Evolutionary conservation across 2,329 filamentous ascomycete genomes (phyloP), one percentile per base, ranked within the genome.

Genomic region (Grosmannia clavigera): DNA sequence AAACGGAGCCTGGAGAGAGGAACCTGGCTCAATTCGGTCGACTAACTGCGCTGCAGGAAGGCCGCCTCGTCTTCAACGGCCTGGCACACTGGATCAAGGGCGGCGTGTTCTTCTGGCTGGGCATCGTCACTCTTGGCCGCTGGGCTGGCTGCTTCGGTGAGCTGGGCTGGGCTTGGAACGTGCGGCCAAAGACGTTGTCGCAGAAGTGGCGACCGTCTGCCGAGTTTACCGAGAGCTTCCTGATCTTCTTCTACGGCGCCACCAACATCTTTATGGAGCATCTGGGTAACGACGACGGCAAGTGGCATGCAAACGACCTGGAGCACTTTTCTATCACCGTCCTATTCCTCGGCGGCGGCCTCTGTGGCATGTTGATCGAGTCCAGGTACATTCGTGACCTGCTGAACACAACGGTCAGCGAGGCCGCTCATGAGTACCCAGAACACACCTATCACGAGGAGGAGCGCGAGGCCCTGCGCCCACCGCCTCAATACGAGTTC

Each of bases 211-310:
- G 83, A 57, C 88, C 88, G 1, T 88, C 88, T 0, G 90, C 89
- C 29, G 92, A 97, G 73, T 96, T 95, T 67, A 83, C 87, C 56
- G 92, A 97, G 72, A 95, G 90, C 40, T 85, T 87, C 60, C 82
- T 96, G 65, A 96, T 97, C 64, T 95, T 91, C 75, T 77, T 90
- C 35, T 97, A 96, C 69, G 92, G 94, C 40, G 78, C 84, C 2
- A 92, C 86, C 62, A 96, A 97, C 72, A 85, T 97, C 61, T 96
- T 95, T 72, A 78, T 97, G 35, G 92, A 97, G 72, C 92, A 96
- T 69, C 78, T 97, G 31, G 84, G 85, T 59, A 82, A 81, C 57
- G 85, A 83, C 79, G 89, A 87, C 40, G 52, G 50, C 14, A 78
- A 73, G 58, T 97, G 91, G 87, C 84, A 80, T 58, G 74, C 90